These are phyloP conservation scores for Aspergillus leporis DNA, from an alignment of 495 filamentous ascomycete genomes.

Conservation along the genomic window DNA sequence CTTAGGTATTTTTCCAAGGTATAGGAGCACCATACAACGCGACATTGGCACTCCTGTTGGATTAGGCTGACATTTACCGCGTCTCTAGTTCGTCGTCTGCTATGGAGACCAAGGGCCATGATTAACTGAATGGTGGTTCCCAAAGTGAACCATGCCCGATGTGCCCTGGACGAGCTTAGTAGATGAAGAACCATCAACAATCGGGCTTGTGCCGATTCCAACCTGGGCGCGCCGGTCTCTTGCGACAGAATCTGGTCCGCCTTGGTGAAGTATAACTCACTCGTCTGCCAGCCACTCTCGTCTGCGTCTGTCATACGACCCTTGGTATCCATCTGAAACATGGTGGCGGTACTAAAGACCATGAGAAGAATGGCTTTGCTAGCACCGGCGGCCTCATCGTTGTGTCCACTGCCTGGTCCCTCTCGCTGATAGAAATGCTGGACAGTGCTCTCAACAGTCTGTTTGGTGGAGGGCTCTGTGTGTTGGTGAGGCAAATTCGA, in stretches of 20 bases:
- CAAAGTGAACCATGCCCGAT: slow-evolving; percentile 33
- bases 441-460: slow-evolving; percentile 21
- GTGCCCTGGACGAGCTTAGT: slow-evolving; percentile 28
- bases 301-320: slow-evolving; percentile 20
- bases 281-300: slow-evolving; percentile 18
- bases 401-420: background rate
- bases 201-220: slow-evolving; percentile 27
- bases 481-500: slow-evolving; percentile 35
- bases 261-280: slow-evolving; percentile 27
- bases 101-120: slow-evolving; percentile 33
- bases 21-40: slow-evolving; percentile 33
- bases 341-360: slow-evolving; percentile 25
- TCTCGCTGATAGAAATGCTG: slow-evolving; percentile 14
- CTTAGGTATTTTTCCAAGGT: slow-evolving; percentile 34
- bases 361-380: slow-evolving; percentile 23
- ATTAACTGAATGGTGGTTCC: slow-evolving; percentile 30
- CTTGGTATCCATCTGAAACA: slow-evolving; percentile 16
- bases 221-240: slow-evolving; percentile 21
- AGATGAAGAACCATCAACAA: slow-evolving; percentile 32
- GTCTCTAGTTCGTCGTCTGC: slow-evolving; percentile 10
- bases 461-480: slow-evolving; percentile 32
- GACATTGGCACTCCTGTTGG: slow-evolving; percentile 24
- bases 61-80: slow-evolving; percentile 6
- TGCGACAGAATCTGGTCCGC: slow-evolving; percentile 24
- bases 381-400: background rate